Base-by-base conservation (phyloP, 2,329 filamentous ascomycete genomes). In the Sphaerulina musiva region DNA sequence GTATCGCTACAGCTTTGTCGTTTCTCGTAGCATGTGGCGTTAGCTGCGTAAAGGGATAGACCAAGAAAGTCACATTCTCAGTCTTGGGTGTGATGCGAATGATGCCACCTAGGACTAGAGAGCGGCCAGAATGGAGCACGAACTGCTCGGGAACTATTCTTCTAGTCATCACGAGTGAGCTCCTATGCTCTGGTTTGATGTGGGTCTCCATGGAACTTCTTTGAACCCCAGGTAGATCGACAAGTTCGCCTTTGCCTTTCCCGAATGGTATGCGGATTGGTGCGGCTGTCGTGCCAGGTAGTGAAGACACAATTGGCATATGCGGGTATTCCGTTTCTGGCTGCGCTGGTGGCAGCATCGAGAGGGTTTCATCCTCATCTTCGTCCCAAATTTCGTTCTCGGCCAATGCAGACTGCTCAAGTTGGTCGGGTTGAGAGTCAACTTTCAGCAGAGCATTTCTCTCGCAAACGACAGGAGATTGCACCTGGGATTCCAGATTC, bases 241-340 rank as follows among this genome's bases (percentile, higher is more conserved):
- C 89, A 34, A 98, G 78, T 70, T 98, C 95, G 53, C 93, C 93
- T 65, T 83, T 86, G 23, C 87, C 86, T 56, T 82, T 83, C 44
- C 91, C 91, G 67, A 93, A 98, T 0, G 90, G 89, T 14, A 97
- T 83, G 29, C 93, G 85, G 62, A 98, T 97, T 0, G 93, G 93
- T 0, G 90, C 95, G 1, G 91, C 93, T 1, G 93, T 98, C 0
- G 93, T 98, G 8, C 95, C 93, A 0, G 93, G 89, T 2, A 96
- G 78, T 4, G 87, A 80, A 0, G 90, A 95, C 1, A 95, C 86
- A 9, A 95, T 73, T 1, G 92, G 92, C 80, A 97, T 91, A 12
- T 82, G 76, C 4, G 92, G 92, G 64, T 85, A 97, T 48, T 85
- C 78, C 2, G 80, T 83, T 64, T 90, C 89, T 3, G 77, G 74